Evolutionary conservation across 306 rosid genomes (phyloP).

Genomic region (Pyrus communis): DNA sequence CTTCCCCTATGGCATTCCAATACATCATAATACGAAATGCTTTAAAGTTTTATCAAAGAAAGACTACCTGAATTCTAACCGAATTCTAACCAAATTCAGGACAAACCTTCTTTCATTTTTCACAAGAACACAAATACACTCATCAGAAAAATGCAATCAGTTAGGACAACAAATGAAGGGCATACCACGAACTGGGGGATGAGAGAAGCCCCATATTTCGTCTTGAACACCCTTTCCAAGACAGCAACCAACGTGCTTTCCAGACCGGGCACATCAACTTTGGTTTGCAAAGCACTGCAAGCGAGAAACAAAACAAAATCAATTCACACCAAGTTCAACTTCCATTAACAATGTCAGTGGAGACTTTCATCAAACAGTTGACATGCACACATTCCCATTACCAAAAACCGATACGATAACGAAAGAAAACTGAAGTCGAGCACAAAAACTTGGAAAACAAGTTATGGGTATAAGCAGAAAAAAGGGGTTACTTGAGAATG

Average conservation of each 20-base stretch:
- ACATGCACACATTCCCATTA: background rate
- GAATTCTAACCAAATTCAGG: background rate
- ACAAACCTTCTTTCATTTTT: background rate
- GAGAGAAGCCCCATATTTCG: constrained; percentile 73
- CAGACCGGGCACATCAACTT: constrained; percentile 55
- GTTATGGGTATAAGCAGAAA: background rate
- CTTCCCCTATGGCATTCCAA: background rate
- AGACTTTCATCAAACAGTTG: background rate
- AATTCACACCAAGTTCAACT: background rate
- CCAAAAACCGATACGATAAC: background rate
- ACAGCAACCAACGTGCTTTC: constrained; percentile 57
- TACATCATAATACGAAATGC: background rate
- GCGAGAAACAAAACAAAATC: background rate
- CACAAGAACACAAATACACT: background rate
- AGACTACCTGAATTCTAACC: background rate
- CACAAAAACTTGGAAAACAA: background rate
- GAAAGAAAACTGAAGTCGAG: background rate
- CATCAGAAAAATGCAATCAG: background rate
- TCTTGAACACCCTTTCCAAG: constrained; percentile 72
- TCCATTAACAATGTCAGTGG: background rate
- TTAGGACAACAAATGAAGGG: background rate
- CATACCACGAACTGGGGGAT: constrained; percentile 77
- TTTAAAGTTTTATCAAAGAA: background rate
- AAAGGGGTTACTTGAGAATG: constrained; percentile 43
- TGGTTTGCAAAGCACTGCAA: constrained; percentile 78